Evolutionary conservation across 495 filamentous ascomycete genomes (phyloP).

Genomic region (Neurospora sp.): DNA sequence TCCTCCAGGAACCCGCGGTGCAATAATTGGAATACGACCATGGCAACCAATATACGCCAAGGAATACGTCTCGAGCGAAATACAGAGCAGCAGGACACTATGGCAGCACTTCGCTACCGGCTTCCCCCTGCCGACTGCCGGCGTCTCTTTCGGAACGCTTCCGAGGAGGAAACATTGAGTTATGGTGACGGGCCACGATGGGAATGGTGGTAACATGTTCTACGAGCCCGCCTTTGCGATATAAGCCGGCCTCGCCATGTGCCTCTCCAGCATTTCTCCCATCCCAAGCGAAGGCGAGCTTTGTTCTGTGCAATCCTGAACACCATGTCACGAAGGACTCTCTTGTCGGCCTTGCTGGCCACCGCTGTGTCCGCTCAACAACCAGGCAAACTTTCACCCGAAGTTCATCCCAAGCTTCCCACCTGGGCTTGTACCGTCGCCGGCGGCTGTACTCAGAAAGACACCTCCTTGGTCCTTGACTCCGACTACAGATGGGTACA

Average conservation of each 20-base stretch:
- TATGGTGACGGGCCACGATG: neutral
- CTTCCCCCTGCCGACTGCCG: neutral
- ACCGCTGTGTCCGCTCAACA: slow-evolving; percentile 9
- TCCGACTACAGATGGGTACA: slow-evolving; percentile 58
- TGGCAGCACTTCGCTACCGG: neutral
- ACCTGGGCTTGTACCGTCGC: slow-evolving; percentile 41
- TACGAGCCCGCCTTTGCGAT: neutral
- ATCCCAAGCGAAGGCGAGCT: neutral
- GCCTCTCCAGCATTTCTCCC: neutral
- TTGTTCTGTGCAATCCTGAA: neutral
- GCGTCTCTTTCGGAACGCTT: neutral
- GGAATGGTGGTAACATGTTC: neutral
- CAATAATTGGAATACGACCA: neutral
- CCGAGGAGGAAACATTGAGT: neutral
- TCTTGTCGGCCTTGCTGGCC: slow-evolving; percentile 1
- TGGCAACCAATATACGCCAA: neutral
- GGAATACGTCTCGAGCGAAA: neutral
- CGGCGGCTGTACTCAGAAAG: slow-evolving; percentile 40
- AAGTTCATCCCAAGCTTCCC: slow-evolving; percentile 42
- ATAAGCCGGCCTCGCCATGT: neutral
- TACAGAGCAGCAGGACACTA: neutral
- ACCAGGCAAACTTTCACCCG: slow-evolving; percentile 7
- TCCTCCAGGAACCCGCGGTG: neutral
- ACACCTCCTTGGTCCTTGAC: slow-evolving; percentile 48
- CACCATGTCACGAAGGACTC: neutral